Evolutionary conservation across 495 filamentous ascomycete genomes (phyloP).

Genomic region (Podospora pseudopauciseta): DNA sequence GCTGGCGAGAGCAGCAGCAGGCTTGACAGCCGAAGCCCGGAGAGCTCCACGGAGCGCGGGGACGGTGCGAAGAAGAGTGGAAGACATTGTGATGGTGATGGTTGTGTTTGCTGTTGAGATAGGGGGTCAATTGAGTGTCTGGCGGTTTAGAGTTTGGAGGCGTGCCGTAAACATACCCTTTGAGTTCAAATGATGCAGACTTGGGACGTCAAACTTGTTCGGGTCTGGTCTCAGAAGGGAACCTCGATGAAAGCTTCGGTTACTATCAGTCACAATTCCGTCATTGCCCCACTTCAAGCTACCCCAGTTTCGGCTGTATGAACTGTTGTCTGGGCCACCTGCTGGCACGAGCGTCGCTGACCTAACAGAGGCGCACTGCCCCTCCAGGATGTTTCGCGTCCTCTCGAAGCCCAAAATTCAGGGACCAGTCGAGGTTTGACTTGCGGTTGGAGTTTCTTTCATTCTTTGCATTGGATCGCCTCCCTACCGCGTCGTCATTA

Average conservation of each 20-base stretch:
- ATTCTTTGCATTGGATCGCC: not conserved
- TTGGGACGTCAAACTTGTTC: constrained; percentile 9
- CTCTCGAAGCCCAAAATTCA: not conserved
- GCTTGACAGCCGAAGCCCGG: constrained; percentile 38
- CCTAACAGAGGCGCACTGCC: not conserved
- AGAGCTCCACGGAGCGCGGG: constrained; percentile 45
- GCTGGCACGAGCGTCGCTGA: not conserved
- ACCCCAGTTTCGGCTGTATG: not conserved
- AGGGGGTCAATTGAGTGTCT: constrained; percentile 18
- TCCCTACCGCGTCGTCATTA: constrained; percentile 38
- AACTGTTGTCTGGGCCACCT: not conserved
- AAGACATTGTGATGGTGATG: constrained; percentile 44
- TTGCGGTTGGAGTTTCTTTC: not conserved
- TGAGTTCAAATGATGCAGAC: not conserved
- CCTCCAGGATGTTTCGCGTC: constrained; percentile 7
- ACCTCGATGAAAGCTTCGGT: constrained; percentile 26
- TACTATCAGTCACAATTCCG: constrained; percentile 24
- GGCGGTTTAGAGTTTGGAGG: not conserved
- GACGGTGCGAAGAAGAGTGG: constrained; percentile 50
- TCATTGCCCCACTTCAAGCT: constrained; percentile 25
- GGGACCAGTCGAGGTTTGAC: not conserved
- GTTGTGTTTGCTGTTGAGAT: not conserved
- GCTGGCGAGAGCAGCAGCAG: constrained; percentile 53
- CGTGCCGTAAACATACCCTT: not conserved
- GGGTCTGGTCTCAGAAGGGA: constrained; percentile 12